These are phyloP conservation scores for Pseudogymnoascus sp. DNA, from an alignment of 2,329 filamentous ascomycete species.

Conservation along the genomic window DNA sequence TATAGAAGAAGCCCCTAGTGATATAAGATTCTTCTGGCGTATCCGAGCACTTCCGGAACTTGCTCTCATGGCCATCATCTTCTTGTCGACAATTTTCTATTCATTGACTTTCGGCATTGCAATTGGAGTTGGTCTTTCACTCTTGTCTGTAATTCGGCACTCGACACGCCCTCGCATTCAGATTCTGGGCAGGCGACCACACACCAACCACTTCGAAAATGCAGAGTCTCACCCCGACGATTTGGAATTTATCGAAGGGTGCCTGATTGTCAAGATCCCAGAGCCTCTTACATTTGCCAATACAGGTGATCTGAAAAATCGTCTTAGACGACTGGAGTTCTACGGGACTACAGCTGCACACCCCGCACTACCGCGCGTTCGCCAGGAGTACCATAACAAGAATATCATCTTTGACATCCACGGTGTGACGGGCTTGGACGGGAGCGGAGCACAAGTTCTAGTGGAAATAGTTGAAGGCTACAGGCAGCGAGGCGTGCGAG, in stretches of 20 bases:
- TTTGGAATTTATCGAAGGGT: conserved; percentile 85
- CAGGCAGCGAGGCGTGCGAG: conserved; percentile 63
- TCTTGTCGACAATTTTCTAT: conserved; percentile 88
- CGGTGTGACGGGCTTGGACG: conserved; percentile 91
- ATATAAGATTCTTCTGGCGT: conserved; percentile 79
- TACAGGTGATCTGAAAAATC: conserved; percentile 80
- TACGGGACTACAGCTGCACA: conserved; percentile 84
- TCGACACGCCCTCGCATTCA: conserved; percentile 89
- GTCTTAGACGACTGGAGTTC: conserved; percentile 74
- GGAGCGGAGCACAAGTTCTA: conserved; percentile 85
- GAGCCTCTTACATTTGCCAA: conserved; percentile 96
- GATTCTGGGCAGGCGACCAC: conserved; percentile 83
- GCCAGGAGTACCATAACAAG: conserved; percentile 71
- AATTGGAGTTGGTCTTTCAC: conserved; percentile 81
- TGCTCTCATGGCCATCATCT: conserved; percentile 80
- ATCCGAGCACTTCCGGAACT: conserved; percentile 85
- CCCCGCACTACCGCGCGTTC: conserved; percentile 74
- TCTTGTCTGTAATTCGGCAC: conserved; percentile 84
- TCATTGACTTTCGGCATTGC: conserved; percentile 90
- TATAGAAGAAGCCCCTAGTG: conserved; percentile 89
- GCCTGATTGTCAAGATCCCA: conserved; percentile 93
- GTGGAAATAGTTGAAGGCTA: conserved; percentile 82
- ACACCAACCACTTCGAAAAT: conserved; percentile 78
- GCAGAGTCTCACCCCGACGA: conserved; percentile 65
- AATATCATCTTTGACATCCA: conserved; percentile 97